Evolutionary conservation across 2,329 filamentous ascomycete genomes (phyloP), one percentile per base, ranked within the genome.

Genomic region (Aspergillus floridensis): DNA sequence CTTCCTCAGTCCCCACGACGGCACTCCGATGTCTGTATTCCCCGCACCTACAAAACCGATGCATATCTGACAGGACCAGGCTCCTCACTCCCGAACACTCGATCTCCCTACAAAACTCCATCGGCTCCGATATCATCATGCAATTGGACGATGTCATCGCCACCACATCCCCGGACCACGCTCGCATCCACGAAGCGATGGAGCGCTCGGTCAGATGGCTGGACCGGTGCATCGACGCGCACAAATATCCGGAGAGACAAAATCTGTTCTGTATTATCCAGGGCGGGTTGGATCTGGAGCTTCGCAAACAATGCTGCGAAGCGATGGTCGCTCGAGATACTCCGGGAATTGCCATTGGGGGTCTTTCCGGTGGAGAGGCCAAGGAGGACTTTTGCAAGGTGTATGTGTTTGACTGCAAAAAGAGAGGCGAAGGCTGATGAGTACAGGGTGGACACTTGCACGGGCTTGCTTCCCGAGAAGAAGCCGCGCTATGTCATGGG

Each of bases 401-500:
- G 75, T 83, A 75, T 50, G 53, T 16, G 2, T 14, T 5, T 35
- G 24, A 5, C 32, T 31, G 26, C 12, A 24, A 7, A 5, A 12
- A 5, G 5, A 14, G 51, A 41, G 32, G 50, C 41, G 21, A 2
- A 16, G 49, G 31, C 57, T 67, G 32, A 69, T 60, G 48, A 59
- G 19, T 21, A 51, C 62, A 83, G 79, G 22, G 93, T 98, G 26
- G 84, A 87, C 60, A 88, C 91, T 2, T 98, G 95, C 74, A 98
- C 95, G 1, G 84, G 82, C 32, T 76, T 96, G 59, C 82, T 99
- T 19, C 96, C 96, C 0, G 89, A 93, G 59, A 81, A 90, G 62
- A 99, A 99, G 77, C 95, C 95, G n/a, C 85, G 95, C 73, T 99
- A 99, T 77, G 93, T 99, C 59, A 99, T 99, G 96, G 95, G 95